phyloP scores from a whole-genome alignment of 1,284 basidiomycete genomes.

The Puccinia hordei region DNA sequence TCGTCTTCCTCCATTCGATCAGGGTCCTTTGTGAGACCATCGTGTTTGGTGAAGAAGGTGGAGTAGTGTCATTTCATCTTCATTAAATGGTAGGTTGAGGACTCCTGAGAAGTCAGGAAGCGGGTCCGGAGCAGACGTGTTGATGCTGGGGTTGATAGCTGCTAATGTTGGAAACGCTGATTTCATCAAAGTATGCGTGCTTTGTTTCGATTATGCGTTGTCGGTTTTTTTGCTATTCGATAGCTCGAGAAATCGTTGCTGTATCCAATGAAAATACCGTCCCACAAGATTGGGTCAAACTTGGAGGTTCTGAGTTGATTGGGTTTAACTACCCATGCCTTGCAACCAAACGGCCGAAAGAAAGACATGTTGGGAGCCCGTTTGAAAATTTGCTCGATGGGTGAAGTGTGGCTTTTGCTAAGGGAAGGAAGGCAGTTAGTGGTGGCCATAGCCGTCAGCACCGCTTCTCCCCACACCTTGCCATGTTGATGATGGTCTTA shows the following conservation, averaged over 20 bases:
- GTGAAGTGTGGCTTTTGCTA: not conserved
- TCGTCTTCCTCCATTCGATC: no score
- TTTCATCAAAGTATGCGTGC: not conserved
- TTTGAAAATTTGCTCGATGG: not conserved
- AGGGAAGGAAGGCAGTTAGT: slow-evolving; percentile 19
- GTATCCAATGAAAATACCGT: not conserved
- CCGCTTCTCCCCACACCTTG: not conserved
- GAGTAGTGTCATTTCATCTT: no score
- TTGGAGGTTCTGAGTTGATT: not conserved
- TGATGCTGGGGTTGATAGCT: no score
- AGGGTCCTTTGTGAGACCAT: no score
- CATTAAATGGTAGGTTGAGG: no score
- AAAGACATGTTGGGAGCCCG: not conserved
- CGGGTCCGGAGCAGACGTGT: no score
- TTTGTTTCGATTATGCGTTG: not conserved
- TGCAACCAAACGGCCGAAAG: slow-evolving; percentile 7
- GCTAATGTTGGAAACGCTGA: not conserved
- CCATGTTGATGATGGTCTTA: not conserved
- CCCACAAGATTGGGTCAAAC: not conserved
- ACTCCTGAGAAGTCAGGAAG: no score
- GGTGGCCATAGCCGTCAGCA: not conserved
- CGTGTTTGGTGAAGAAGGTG: no score
- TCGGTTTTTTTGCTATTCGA: no score
- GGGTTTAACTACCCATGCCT: not conserved
- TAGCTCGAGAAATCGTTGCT: not conserved